phyloP scores from a whole-genome alignment of 2,329 filamentous ascomycete genomes.

The Parastagonospora avenae region DNA sequence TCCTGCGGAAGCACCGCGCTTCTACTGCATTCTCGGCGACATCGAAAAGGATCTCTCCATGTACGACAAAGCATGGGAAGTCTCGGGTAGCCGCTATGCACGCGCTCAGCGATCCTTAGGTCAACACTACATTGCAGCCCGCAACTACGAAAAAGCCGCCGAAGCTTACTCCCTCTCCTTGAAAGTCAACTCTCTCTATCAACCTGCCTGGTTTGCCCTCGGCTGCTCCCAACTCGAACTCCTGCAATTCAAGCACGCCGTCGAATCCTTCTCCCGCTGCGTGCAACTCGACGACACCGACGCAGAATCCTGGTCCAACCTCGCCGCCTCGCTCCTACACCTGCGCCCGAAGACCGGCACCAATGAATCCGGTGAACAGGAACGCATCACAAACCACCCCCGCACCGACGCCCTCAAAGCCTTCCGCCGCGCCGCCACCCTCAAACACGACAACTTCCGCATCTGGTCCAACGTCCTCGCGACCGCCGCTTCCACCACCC shows the following conservation, averaged over 20 bases:
- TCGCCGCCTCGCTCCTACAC: constrained; percentile 81
- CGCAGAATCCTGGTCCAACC: constrained; percentile 92
- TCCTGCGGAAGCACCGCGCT: constrained; percentile 80
- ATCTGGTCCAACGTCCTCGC: constrained; percentile 98
- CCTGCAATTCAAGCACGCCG: constrained; percentile 75
- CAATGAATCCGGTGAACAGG: constrained; percentile 41
- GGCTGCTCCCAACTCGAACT: constrained; percentile 87
- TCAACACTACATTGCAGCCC: constrained; percentile 71
- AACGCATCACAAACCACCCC: constrained; percentile 47
- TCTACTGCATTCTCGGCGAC: constrained; percentile 94
- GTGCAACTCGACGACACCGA: constrained; percentile 88
- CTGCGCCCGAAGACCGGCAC: constrained; percentile 58
- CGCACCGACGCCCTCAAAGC: constrained; percentile 79
- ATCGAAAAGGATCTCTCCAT: constrained; percentile 74
- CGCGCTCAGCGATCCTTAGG: constrained; percentile 87
- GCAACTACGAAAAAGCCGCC: constrained; percentile 71
- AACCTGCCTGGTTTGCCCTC: constrained; percentile 85
- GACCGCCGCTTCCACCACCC: constrained; percentile 76
- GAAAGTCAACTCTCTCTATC: constrained; percentile 77
- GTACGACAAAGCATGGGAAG: constrained; percentile 86
- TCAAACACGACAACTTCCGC: constrained; percentile 84
- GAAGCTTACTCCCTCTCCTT: constrained; percentile 81
- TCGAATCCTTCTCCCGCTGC: constrained; percentile 80
- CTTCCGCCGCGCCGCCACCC: constrained; percentile 82
- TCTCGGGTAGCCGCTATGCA: constrained; percentile 80